Evolutionary conservation across 345 rosid genomes (phyloP), one percentile per base, ranked within the genome.

Genomic region (Heritiera fomes): DNA sequence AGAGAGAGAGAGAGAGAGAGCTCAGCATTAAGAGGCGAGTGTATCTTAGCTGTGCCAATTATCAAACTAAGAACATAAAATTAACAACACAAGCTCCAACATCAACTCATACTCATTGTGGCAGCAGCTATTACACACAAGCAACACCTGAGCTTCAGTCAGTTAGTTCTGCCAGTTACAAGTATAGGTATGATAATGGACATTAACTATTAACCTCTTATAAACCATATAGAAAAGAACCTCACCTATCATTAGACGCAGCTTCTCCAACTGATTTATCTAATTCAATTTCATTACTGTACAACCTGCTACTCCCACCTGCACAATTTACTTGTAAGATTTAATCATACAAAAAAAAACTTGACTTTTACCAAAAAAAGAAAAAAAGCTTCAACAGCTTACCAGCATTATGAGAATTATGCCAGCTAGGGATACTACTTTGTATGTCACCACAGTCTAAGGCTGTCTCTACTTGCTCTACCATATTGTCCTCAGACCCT

Each of bases 221-320:
- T 17, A 10, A 43, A 43, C 15, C 69, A 49, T 17, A 40, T 55
- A 45, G 38, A 77, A 63, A 52, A 23, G 63, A 67, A 75, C 38
- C 45, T 64, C 85, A 91, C 94, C 91, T 86, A 66, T 83, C 88
- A 72, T 75, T 82, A 28, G 86, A 80, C 75, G 78, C 78, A 59
- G 78, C 84, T 80, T 87, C 92, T 63, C 83, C 86, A 52, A 72
- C 77, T 23, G 87, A 52, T 71, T 81, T 87, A 63, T 83, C 80
- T 53, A 68, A 61, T 66, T 86, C 87, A 66, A 69, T 70, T 62
- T 84, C 89, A 67, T 78, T 85, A 47, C 80, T 60, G 80, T 81
- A 77, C 53, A 81, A 77, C 56, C 86, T 79, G 76, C 80, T 87
- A 78, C 75, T 82, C 65, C 82, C 83, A 82, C 81, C 87, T 87